Percentiles rank a stretch among this genome's conserved stretches.
Evolutionary conservation across 148 eudicot species (phyloP).

Genomic region (Fagopyrum tataricum): DNA sequence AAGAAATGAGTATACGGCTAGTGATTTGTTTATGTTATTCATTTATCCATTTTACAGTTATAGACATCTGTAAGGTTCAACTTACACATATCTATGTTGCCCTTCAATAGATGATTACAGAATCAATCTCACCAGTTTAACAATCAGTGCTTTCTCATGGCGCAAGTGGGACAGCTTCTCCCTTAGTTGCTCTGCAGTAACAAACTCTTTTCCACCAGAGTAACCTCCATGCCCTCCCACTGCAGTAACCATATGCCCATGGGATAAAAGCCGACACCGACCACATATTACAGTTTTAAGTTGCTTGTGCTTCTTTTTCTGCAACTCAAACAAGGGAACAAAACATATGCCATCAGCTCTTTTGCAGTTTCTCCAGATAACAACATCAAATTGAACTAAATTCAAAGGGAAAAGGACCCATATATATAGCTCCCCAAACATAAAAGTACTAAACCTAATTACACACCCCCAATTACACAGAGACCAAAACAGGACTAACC

Average conservation of each 20-base stretch:
- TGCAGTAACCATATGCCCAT: conserved; percentile 96
- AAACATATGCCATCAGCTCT: neutral
- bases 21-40: neutral
- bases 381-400: neutral
- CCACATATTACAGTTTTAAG: conserved; percentile 78
- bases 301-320: conserved; percentile 94
- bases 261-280: conserved; percentile 85
- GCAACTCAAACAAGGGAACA: conserved; percentile 13
- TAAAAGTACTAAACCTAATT: neutral
- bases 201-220: conserved; percentile 89
- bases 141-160: conserved; percentile 79
- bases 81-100: neutral
- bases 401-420: neutral
- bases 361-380: neutral
- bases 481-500: neutral
- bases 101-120: neutral
- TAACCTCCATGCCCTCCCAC: conserved; percentile 99
- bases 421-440: neutral
- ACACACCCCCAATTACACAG: neutral
- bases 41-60: neutral
- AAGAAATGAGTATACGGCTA: neutral
- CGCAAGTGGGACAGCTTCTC: conserved; percentile 90
- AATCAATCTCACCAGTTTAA: conserved; percentile 59
- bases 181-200: conserved; percentile 86
- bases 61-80: neutral